phyloP scores from a whole-genome alignment of 208 protist species.

The Trypanosoma scelopori region DNA sequence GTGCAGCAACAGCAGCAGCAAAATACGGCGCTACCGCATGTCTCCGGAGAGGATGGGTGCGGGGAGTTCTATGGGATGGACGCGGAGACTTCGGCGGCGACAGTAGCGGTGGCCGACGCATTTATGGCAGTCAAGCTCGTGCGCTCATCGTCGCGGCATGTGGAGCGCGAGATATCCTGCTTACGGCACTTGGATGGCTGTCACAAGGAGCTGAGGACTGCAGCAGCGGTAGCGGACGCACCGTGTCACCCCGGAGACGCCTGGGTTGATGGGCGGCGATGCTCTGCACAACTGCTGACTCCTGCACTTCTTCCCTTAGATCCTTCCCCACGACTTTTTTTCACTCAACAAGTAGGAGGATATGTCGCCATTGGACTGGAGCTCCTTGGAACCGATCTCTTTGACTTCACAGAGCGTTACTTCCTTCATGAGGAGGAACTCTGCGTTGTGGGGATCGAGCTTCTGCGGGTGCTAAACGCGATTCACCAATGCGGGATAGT shows the following conservation, averaged over 20 bases:
- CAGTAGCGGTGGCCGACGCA: neutral
- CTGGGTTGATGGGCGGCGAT: neutral
- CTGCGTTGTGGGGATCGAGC: constrained; percentile 30
- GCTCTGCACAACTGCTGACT: neutral
- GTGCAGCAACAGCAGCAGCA: neutral
- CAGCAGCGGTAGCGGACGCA: neutral
- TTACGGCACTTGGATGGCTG: constrained; percentile 23
- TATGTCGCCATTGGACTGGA: constrained; percentile 34
- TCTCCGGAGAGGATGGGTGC: neutral
- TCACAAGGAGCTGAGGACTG: neutral
- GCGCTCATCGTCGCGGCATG: constrained; percentile 19
- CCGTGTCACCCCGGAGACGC: neutral
- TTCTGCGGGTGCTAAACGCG: constrained; percentile 24
- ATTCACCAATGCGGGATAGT: constrained; percentile 24
- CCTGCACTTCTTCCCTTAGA: constrained; percentile 1
- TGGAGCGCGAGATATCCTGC: constrained; percentile 26
- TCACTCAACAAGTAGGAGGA: constrained; percentile 22
- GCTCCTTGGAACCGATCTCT: constrained; percentile 31
- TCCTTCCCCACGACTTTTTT: constrained; percentile 30
- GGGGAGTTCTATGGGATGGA: neutral
- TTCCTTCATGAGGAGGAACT: constrained; percentile 28
- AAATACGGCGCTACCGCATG: neutral
- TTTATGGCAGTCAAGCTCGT: constrained; percentile 29
- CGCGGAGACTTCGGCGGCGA: neutral
- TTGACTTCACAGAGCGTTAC: constrained; percentile 28